Conservation (phyloP, 306 rosid genomes). For the Ormosia semicastrata region DNA sequence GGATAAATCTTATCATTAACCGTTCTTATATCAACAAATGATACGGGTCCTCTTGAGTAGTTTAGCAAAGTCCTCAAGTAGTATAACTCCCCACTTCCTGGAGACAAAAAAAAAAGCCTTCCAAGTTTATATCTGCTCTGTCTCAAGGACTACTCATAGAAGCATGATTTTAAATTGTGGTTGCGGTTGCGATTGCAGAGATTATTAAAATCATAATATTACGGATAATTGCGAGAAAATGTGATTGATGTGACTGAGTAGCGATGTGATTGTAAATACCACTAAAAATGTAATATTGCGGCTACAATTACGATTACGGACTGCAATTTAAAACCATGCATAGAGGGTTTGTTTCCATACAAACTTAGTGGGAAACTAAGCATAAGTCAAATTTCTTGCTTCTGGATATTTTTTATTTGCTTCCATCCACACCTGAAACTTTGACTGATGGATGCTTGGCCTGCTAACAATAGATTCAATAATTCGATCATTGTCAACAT, state of each 20-base stretch:
- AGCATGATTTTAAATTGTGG: too few relatives aligned
- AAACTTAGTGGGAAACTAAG: background rate
- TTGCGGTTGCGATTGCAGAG: too few relatives aligned
- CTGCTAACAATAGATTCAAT: background rate
- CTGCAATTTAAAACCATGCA: too few relatives aligned
- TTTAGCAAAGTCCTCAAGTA: background rate
- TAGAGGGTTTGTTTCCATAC: background rate
- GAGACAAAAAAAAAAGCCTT: background rate
- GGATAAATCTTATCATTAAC: too few relatives aligned
- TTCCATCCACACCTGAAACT: background rate
- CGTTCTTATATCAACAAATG: background rate
- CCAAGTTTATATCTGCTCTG: background rate
- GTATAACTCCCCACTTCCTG: background rate
- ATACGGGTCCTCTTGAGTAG: background rate
- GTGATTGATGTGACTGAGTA: too few relatives aligned
- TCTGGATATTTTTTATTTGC: background rate
- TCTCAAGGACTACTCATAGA: background rate
- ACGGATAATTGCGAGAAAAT: too few relatives aligned
- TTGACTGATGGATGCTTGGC: background rate
- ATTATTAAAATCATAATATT: too few relatives aligned
- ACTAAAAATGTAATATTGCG: too few relatives aligned
- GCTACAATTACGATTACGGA: too few relatives aligned
- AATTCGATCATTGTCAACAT: background rate
- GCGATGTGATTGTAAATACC: too few relatives aligned
- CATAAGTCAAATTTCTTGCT: background rate